A percentile compares a stretch with the other conserved stretches of the same genome.
These are phyloP conservation scores for Ophiostoma australiae DNA, from an alignment of 2,329 filamentous ascomycete species.

Conservation along the genomic window DNA sequence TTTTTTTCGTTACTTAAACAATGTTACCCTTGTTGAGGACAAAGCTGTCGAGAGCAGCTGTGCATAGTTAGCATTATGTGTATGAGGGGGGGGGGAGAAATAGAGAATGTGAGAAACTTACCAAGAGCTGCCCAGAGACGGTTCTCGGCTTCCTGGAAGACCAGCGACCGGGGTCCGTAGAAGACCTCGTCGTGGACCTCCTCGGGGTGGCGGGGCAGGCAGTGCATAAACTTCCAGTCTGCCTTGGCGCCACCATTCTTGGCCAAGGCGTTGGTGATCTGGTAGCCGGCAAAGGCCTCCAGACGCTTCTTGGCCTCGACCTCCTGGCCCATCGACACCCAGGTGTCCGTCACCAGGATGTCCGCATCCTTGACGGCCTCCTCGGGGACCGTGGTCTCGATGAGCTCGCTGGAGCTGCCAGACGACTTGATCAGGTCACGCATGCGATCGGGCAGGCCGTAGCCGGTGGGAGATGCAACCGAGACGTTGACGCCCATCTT, in stretches of 20 bases:
- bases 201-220: slow-evolving; percentile 82
- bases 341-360: slow-evolving; percentile 92
- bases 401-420: slow-evolving; percentile 55
- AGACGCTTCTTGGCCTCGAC: slow-evolving; percentile 71
- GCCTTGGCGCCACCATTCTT: slow-evolving; percentile 78
- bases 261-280: slow-evolving; percentile 82
- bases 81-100: not conserved
- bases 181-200: slow-evolving; percentile 95
- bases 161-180: slow-evolving; percentile 76
- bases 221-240: slow-evolving; percentile 98
- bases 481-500: slow-evolving; percentile 84
- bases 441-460: slow-evolving; percentile 74
- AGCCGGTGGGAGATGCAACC: slow-evolving; percentile 81
- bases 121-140: slow-evolving; percentile 83
- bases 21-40: slow-evolving; percentile 92
- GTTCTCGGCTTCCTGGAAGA: slow-evolving; percentile 94
- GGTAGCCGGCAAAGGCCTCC: slow-evolving; percentile 80
- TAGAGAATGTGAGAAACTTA: slow-evolving; percentile 39
- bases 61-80: not conserved
- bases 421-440: slow-evolving; percentile 64
- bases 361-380: slow-evolving; percentile 82
- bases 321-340: slow-evolving; percentile 98
- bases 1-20: slow-evolving; percentile 28
- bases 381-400: slow-evolving; percentile 73
- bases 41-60: slow-evolving; percentile 76